Percentiles rank a stretch among this genome's conserved stretches.
These are phyloP conservation scores for Przewalskia tangutica DNA, from an alignment of 257 asterid species.

Conservation along the genomic window DNA sequence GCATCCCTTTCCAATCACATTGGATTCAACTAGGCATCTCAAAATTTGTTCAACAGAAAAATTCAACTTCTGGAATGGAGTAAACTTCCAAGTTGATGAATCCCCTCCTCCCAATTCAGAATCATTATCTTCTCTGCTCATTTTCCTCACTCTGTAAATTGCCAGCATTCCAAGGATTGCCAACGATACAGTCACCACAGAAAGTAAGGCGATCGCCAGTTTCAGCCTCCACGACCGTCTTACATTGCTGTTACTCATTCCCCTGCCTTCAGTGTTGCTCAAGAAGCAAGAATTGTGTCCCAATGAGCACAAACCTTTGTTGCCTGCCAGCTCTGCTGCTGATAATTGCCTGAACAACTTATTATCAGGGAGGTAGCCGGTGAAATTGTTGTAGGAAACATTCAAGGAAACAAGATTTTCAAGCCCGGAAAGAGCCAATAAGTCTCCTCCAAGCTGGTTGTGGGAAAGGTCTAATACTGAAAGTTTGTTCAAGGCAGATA, in stretches of 20 bases:
- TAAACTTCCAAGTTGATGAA: constrained; percentile 52
- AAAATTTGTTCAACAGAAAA: constrained; percentile 49
- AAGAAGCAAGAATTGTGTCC: constrained; percentile 60
- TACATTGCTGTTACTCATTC: neutral
- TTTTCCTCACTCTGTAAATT: constrained; percentile 34
- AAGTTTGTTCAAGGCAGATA: constrained; percentile 45
- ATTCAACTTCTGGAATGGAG: constrained; percentile 63
- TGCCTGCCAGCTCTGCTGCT: constrained; percentile 42
- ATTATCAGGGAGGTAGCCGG: constrained; percentile 67
- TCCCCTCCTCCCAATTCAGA: constrained; percentile 47
- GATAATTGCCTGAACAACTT: constrained; percentile 73
- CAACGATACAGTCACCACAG: constrained; percentile 30
- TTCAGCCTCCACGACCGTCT: constrained; percentile 50
- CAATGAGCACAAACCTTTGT: constrained; percentile 40
- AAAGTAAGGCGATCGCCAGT: constrained; percentile 43
- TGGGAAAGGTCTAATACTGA: constrained; percentile 62
- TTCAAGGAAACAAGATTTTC: constrained; percentile 64
- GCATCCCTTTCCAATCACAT: constrained; percentile 75
- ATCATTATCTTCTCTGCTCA: constrained; percentile 37
- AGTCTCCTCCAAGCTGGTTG: constrained; percentile 58
- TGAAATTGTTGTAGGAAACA: constrained; percentile 59
- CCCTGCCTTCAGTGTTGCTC: constrained; percentile 17
- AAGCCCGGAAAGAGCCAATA: constrained; percentile 50
- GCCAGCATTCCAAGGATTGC: constrained; percentile 55
- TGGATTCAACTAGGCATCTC: constrained; percentile 50